Percentiles rank a stretch among this genome's conserved stretches.
Conservation (phyloP, 352 stramenopile species). For the Globisporangium apiculatum region DNA sequence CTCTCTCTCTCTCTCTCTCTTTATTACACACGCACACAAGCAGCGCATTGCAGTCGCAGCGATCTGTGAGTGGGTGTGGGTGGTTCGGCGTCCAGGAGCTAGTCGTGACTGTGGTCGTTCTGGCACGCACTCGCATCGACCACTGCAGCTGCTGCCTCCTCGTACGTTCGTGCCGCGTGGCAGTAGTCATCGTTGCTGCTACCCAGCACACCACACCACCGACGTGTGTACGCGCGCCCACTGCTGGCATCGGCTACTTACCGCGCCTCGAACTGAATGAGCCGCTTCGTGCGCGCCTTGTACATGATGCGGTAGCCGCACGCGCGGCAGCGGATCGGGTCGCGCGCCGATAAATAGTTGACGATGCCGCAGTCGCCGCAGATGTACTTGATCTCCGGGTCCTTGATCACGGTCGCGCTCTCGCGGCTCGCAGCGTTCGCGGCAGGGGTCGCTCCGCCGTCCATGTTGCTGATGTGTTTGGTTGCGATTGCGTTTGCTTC, state of each 20-base stretch:
- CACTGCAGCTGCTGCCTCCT: too few species aligned
- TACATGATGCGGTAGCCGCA: slow-evolving; percentile 98
- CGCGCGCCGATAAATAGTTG: slow-evolving; percentile 93
- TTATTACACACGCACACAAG: too few species aligned
- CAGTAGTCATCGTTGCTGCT: too few species aligned
- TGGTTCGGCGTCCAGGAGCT: too few species aligned
- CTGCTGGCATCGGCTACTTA: slow-evolving; percentile 24
- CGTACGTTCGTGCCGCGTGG: too few species aligned
- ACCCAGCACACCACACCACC: too few species aligned
- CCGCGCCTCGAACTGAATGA: slow-evolving; percentile 89
- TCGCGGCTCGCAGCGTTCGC: slow-evolving; percentile 40
- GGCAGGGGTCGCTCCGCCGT: slow-evolving; percentile 73
- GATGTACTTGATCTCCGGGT: slow-evolving; percentile 95
- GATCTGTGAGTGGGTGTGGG: too few species aligned
- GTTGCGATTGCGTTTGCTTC: not conserved
- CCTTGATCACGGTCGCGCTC: slow-evolving; percentile 60
- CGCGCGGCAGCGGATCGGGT: slow-evolving; percentile 94
- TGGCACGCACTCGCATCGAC: too few species aligned
- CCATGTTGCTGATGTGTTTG: slow-evolving; percentile 32
- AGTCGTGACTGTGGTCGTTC: too few species aligned
- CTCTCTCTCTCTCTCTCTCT: too few species aligned
- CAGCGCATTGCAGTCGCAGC: too few species aligned
- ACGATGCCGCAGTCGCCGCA: slow-evolving; percentile 95
- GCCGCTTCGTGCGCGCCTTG: slow-evolving; percentile 95
- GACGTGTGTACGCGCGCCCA: not conserved